Percentiles rank a stretch among this genome's conserved stretches.
Evolutionary conservation across 345 rosid genomes (phyloP).

Genomic region (Melaleuca quinquenervia): DNA sequence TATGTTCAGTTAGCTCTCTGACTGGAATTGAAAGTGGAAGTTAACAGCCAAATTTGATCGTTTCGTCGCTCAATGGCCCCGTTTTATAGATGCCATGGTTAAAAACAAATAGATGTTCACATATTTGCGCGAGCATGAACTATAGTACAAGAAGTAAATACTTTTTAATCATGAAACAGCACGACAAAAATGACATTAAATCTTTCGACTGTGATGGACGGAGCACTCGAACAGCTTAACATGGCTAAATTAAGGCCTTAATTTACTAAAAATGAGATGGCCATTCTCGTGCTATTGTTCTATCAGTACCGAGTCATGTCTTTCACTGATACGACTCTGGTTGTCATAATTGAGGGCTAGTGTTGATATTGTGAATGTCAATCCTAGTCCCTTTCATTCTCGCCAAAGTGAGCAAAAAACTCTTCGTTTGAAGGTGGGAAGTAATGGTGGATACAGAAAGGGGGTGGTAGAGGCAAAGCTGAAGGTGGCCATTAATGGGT

Average conservation of each 20-base stretch:
- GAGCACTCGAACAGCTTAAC: too few relatives aligned
- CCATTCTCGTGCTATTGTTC: background rate
- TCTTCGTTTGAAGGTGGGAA: constrained; percentile 32
- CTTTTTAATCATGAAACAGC: too few relatives aligned
- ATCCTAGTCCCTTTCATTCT: background rate
- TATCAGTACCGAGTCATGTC: background rate
- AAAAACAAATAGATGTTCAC: background rate
- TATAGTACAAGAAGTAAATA: background rate
- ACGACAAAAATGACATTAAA: too few relatives aligned
- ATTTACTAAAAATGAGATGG: background rate
- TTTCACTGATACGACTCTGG: background rate
- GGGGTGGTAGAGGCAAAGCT: constrained; percentile 66
- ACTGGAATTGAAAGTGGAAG: background rate
- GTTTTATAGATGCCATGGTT: background rate
- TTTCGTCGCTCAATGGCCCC: background rate
- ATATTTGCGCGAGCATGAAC: background rate
- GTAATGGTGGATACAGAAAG: constrained; percentile 63
- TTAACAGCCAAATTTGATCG: background rate
- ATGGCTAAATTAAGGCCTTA: background rate
- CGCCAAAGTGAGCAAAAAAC: background rate
- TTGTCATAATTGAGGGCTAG: background rate
- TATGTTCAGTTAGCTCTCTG: background rate
- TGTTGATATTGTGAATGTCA: background rate
- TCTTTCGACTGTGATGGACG: too few relatives aligned
- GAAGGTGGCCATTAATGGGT: constrained; percentile 89